Evolutionary conservation across 1,284 basidiomycete species (phyloP).

Genomic region (Ustilago vetiveriae): DNA sequence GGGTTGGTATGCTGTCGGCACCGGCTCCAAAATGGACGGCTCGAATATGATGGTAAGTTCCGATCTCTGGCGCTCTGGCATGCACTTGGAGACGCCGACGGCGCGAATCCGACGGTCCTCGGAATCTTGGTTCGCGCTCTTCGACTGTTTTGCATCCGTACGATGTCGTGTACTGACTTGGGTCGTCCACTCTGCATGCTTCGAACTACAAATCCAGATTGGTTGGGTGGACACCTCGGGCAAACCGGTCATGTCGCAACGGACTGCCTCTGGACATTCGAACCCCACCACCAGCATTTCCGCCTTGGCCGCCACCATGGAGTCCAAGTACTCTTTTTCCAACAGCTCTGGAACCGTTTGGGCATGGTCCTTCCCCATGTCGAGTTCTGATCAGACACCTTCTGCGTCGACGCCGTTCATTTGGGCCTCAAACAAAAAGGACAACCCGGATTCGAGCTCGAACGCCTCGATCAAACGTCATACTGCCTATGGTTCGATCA

Average conservation of each 20-base stretch:
- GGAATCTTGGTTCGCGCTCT: too few species aligned
- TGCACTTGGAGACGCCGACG: too few species aligned
- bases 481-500: conserved; percentile 32
- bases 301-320: conserved; percentile 24
- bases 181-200: too few species aligned
- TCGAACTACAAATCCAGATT: conserved; percentile 64
- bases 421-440: conserved; percentile 48
- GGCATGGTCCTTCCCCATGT: conserved; percentile 47
- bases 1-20: conserved; percentile 51
- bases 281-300: conserved; percentile 70
- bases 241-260: conserved; percentile 73
- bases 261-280: conserved; percentile 70
- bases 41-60: conserved; percentile 57
- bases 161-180: too few species aligned
- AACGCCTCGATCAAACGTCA: conserved; percentile 35
- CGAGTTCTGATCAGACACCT: conserved; percentile 20
- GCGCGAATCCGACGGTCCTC: too few species aligned
- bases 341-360: conserved; percentile 44
- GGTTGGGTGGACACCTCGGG: conserved; percentile 74
- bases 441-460: conserved; percentile 28
- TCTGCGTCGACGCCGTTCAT: conserved; percentile 40
- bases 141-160: too few species aligned
- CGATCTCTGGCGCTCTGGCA: too few species aligned
- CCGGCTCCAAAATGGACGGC: conserved; percentile 39
- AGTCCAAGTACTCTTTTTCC: conserved; percentile 24